Conservation (phyloP, 768 basidiomycete species). For the Mycena sanguinolenta region DNA sequence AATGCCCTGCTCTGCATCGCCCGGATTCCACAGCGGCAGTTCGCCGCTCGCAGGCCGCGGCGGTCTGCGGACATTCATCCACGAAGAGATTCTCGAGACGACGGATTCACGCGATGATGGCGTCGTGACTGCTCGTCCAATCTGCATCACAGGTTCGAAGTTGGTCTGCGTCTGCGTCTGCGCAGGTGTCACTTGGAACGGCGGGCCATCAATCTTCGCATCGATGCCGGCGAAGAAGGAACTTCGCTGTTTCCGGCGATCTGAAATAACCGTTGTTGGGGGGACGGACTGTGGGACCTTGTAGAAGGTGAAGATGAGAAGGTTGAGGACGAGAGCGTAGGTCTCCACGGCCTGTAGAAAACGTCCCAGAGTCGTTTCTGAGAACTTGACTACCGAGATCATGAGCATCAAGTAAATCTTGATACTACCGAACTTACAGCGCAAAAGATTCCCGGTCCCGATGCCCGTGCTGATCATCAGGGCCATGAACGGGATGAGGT, state of each 20-base stretch:
- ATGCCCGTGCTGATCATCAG: conserved; percentile 66
- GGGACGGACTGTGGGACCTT: conserved; percentile 29
- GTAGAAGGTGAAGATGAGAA: conserved; percentile 62
- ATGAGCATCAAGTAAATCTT: conserved; percentile 10
- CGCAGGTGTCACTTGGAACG: conserved; percentile 26
- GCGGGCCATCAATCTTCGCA: conserved; percentile 42
- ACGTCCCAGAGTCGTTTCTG: conserved; percentile 78
- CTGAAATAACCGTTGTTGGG: conserved; percentile 13
- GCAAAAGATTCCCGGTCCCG: conserved; percentile 67
- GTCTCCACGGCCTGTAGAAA: conserved; percentile 74
- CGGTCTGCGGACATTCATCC: conserved; percentile 49
- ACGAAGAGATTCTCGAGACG: conserved; percentile 50
- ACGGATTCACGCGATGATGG: conserved; percentile 38
- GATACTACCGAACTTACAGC: conserved; percentile 60
- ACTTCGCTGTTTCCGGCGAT: conserved; percentile 19
- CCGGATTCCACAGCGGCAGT: conserved; percentile 46
- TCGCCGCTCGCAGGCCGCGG: conserved; percentile 47
- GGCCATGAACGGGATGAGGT: conserved; percentile 64
- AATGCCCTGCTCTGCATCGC: conserved; percentile 47
- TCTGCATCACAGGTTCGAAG: conserved; percentile 11
- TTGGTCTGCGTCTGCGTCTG: no score
- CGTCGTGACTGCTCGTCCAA: conserved; percentile 28
- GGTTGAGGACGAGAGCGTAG: conserved; percentile 72
- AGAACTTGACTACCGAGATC: conserved; percentile 66
- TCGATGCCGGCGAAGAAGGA: conserved; percentile 37